phyloP scores from a whole-genome alignment of 257 asterid genomes.

The Solanum arcanum region DNA sequence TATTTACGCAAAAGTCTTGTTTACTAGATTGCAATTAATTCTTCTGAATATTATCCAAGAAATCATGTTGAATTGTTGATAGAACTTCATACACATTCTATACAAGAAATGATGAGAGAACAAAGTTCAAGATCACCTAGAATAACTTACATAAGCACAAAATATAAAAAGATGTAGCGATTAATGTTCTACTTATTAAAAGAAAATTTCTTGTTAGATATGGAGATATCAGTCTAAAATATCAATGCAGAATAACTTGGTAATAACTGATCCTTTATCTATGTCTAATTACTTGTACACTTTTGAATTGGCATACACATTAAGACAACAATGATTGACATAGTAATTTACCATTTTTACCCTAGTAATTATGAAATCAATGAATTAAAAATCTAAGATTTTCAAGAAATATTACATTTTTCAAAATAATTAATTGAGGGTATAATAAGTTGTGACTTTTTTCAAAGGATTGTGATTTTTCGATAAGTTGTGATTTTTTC shows the following conservation, averaged over 20 bases:
- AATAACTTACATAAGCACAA: neutral
- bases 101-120: conserved; percentile 14
- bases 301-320: no score
- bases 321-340: no score
- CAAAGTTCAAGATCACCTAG: conserved; percentile 10
- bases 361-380: no score
- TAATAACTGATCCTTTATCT: neutral
- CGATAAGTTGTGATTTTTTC: no score
- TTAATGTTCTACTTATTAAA: neutral
- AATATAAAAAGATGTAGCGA: conserved; percentile 7
- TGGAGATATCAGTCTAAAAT: neutral
- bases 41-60: neutral
- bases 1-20: conserved; percentile 5
- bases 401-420: no score
- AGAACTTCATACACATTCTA: conserved; percentile 12
- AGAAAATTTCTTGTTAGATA: neutral
- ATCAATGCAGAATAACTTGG: neutral
- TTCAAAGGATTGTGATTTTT: no score
- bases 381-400: no score
- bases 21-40: neutral
- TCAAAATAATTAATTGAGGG: no score
- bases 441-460: no score
- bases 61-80: neutral
- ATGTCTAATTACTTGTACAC: no score
- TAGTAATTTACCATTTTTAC: no score